Percentiles rank a stretch among this genome's conserved stretches.
phyloP scores from a whole-genome alignment of 345 rosid genomes.

The Viola odorata region DNA sequence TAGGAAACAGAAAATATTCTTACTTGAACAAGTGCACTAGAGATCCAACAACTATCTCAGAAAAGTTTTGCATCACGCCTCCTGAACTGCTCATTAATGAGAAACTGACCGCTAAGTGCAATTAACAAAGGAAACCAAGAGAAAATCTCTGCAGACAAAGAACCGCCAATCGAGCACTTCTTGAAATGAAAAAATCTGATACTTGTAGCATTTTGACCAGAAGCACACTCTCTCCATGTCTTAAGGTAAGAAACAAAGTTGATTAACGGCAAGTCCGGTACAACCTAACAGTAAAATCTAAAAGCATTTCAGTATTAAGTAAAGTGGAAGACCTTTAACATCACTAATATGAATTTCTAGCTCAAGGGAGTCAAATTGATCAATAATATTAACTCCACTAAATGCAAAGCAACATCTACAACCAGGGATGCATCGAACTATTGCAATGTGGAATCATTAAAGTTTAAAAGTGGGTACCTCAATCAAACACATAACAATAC shows the following conservation, averaged over 20 bases:
- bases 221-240: conserved; percentile 67
- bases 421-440: too few relatives aligned
- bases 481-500: too few relatives aligned
- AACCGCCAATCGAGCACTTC: conserved; percentile 92
- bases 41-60: conserved; percentile 53
- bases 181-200: conserved; percentile 58
- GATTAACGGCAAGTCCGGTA: conserved; percentile 40
- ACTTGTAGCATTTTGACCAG: conserved; percentile 57
- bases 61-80: conserved; percentile 54
- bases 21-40: conserved; percentile 41
- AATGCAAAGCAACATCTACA: too few relatives aligned
- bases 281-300: conserved; percentile 39
- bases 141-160: conserved; percentile 57
- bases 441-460: too few relatives aligned
- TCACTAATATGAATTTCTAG: background rate
- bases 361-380: background rate
- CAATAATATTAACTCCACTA: too few relatives aligned
- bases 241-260: conserved; percentile 28
- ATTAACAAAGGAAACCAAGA: conserved; percentile 75
- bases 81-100: conserved; percentile 34
- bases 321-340: background rate
- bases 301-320: background rate
- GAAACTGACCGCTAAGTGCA: conserved; percentile 62
- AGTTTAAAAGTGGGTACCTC: too few relatives aligned
- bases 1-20: conserved; percentile 7